A percentile compares a stretch with the other conserved stretches of the same genome.
phyloP scores from a whole-genome alignment of 208 protist species.

The Acanthamoeba sp. region DNA sequence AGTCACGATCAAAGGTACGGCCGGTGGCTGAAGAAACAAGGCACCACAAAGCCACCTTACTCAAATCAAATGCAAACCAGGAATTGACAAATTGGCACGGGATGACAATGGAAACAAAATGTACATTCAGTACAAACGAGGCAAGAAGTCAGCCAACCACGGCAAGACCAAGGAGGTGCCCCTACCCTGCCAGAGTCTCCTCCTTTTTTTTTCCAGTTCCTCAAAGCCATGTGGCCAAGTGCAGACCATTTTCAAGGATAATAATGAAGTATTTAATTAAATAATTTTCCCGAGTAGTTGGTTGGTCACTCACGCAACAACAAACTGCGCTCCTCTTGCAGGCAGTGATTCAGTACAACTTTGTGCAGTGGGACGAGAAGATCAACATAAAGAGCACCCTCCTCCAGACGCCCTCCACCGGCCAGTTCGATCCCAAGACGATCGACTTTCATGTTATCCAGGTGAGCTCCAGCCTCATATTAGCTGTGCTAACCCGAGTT shows the following conservation, averaged over 20 bases:
- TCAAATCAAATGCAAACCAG: not conserved
- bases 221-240: too few species aligned
- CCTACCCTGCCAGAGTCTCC: too few species aligned
- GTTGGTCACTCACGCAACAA: too few species aligned
- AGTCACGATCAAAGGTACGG: slow-evolving; percentile 4
- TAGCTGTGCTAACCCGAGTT: too few species aligned
- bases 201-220: too few species aligned
- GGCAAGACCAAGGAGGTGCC: slow-evolving; percentile 36
- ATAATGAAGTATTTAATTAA: not conserved
- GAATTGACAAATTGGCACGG: slow-evolving; percentile 3
- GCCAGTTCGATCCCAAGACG: slow-evolving; percentile 20
- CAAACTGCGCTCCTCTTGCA: not conserved
- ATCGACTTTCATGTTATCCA: slow-evolving; percentile 49
- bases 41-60: not conserved
- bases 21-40: too few species aligned
- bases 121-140: slow-evolving; percentile 13
- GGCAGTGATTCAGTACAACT: slow-evolving; percentile 56
- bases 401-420: not conserved
- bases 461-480: not conserved
- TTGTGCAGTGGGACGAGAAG: slow-evolving; percentile 34
- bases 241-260: too few species aligned
- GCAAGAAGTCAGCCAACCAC: slow-evolving; percentile 43
- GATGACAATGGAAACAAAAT: slow-evolving; percentile 40
- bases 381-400: slow-evolving; percentile 47
- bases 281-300: not conserved